phyloP scores from a whole-genome alignment of 352 stramenopile species.

The Pythium chondricola region DNA sequence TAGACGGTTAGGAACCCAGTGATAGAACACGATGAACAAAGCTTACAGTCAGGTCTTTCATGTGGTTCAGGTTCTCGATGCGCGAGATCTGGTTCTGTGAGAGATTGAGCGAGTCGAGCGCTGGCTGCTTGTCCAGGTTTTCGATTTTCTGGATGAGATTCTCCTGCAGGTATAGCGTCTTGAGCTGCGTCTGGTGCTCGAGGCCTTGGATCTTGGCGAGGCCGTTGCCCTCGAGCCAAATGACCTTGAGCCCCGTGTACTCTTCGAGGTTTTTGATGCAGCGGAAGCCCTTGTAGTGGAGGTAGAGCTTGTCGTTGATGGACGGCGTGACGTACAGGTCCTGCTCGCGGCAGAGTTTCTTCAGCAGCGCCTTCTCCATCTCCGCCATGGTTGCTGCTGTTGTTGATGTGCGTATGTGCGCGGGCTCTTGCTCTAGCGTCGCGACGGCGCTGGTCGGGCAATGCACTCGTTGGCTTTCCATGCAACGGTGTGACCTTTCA shows the following conservation, averaged over 20 bases:
- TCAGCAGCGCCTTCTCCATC: slow-evolving; percentile 85
- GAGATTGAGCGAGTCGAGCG: slow-evolving; percentile 75
- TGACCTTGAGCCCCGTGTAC: slow-evolving; percentile 91
- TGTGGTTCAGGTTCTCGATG: slow-evolving; percentile 71
- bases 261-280: slow-evolving; percentile 92
- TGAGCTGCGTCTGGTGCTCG: slow-evolving; percentile 77
- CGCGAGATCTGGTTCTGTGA: slow-evolving; percentile 75
- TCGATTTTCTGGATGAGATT: slow-evolving; percentile 94
- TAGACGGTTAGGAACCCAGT: neutral
- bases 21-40: neutral
- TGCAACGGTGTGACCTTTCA: slow-evolving; percentile 14
- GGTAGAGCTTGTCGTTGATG: slow-evolving; percentile 95
- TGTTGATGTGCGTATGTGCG: neutral
- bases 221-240: slow-evolving; percentile 94
- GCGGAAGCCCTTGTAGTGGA: slow-evolving; percentile 95
- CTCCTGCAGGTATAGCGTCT: slow-evolving; percentile 92
- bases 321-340: slow-evolving; percentile 88
- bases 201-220: slow-evolving; percentile 88
- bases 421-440: neutral
- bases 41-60: slow-evolving; percentile 59
- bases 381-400: slow-evolving; percentile 49
- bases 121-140: slow-evolving; percentile 45
- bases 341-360: slow-evolving; percentile 87
- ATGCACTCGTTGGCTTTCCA: neutral
- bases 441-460: neutral